Base-by-base conservation (phyloP, 257 asterid species). In the Handroanthus guayacan region DNA sequence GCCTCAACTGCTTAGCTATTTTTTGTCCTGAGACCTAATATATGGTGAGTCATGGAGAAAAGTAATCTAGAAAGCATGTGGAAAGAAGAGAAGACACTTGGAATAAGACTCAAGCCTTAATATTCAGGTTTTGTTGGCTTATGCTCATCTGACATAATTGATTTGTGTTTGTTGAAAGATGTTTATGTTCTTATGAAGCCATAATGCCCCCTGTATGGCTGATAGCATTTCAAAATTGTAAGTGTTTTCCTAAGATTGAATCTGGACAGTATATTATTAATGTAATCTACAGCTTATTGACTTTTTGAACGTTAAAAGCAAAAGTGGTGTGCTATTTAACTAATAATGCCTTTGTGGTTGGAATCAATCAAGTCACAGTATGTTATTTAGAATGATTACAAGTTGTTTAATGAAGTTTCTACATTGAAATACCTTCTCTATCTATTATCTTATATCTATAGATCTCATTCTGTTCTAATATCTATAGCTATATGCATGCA, bases 61-160 rank as follows among this genome's bases (percentile, higher is more conserved):
- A 61, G 8, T 57, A 3, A 48, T 52, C 9, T 55, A 51, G 54
- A 58, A 41, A 20, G 31, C 18, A 34, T 25, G 37, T 13, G 25
- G 39, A 52, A 18, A 58, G 41, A 25, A 58, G 64, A 13, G 55
- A 78, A 63, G 58, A 31, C 36, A 6, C 3, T 56, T 78, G 34
- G 50, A 74, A 62, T 38, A 62, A 36, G 65, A 3, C 52, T 41
- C 20, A 11, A 16, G 58, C 48, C 50, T 51, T 62, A 16, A 25
- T 25, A 10, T 47, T 5, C 11, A 43, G 62, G 45, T 45, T 75
- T 50, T 51, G 45, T 47, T 70, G 63, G 45, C 73, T 43, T 60
- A 10, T 71, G 75, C 67, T 39, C 47, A 57, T 62, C 36, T 68
- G 55, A 31, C 4, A 65, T 72, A 18, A 65, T 43, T 58, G 51